Conservation (phyloP, 768 basidiomycete genomes). For the Hydnomerulius pinastri region DNA sequence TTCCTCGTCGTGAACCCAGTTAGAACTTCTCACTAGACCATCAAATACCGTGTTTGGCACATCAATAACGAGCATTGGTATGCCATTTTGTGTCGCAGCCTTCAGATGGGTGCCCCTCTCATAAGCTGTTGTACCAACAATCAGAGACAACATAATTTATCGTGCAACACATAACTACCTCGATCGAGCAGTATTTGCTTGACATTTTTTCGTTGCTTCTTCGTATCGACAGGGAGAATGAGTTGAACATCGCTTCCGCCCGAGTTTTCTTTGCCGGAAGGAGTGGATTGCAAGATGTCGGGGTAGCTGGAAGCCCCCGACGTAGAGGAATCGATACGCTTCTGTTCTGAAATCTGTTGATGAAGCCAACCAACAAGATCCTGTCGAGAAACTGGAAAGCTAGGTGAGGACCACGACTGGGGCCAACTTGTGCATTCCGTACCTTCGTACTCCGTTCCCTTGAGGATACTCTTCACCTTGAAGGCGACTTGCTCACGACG, state of each 20-base stretch:
- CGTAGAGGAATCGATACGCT: constrained; percentile 66
- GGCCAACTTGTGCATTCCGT: constrained; percentile 18
- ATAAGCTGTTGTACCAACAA: constrained; percentile 48
- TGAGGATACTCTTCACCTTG: constrained; percentile 82
- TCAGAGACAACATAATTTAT: background rate
- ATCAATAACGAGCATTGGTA: constrained; percentile 75
- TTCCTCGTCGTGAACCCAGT: constrained; percentile 78
- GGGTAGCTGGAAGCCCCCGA: constrained; percentile 54
- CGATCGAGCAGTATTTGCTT: constrained; percentile 71
- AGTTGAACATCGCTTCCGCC: constrained; percentile 56
- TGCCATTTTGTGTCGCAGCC: constrained; percentile 55
- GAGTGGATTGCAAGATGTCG: constrained; percentile 35
- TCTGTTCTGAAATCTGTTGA: constrained; percentile 78
- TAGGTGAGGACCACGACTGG: constrained; percentile 3
- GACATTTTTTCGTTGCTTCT: constrained; percentile 72
- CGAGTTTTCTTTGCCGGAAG: constrained; percentile 37
- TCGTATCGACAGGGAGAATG: constrained; percentile 65
- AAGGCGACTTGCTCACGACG: constrained; percentile 67
- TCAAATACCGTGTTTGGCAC: constrained; percentile 64
- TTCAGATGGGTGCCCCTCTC: constrained; percentile 61
- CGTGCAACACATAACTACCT: constrained; percentile 39
- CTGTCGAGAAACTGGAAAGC: constrained; percentile 55
- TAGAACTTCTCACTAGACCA: constrained; percentile 51
- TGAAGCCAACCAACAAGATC: constrained; percentile 78
- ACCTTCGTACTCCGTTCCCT: constrained; percentile 77